Percentiles rank a stretch among this genome's conserved stretches.
Conservation (phyloP, 495 filamentous ascomycete species). For the Tuber aestivum region DNA sequence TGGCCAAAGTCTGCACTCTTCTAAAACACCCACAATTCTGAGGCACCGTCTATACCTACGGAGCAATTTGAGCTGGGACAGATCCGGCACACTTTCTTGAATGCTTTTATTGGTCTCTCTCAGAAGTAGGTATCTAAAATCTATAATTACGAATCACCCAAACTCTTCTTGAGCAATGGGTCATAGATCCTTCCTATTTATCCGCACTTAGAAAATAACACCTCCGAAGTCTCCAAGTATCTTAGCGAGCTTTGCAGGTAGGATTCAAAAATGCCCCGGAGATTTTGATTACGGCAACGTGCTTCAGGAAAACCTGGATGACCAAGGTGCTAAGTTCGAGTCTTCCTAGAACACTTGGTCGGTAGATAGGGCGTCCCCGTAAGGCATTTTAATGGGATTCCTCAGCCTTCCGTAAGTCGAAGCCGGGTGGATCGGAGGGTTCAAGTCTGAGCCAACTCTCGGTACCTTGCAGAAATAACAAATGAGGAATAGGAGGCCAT, state of each 20-base stretch:
- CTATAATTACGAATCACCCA: background rate
- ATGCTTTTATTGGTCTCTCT: fast-evolving
- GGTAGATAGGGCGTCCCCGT: background rate
- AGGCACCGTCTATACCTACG: background rate
- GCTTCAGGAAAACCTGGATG: background rate
- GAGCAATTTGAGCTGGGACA: background rate
- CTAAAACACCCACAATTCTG: background rate
- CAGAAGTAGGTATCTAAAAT: background rate
- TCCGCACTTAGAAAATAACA: background rate
- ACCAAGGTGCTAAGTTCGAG: background rate
- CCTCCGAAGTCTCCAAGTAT: background rate
- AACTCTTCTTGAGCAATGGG: background rate
- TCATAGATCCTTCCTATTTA: background rate
- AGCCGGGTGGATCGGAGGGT: background rate
- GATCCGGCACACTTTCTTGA: background rate
- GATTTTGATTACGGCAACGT: background rate
- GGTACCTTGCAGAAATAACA: background rate
- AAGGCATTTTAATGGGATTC: background rate
- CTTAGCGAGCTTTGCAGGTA: background rate
- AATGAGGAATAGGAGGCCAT: background rate
- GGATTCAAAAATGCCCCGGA: background rate
- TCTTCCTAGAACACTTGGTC: background rate
- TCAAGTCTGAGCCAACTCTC: background rate
- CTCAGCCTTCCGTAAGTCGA: background rate
- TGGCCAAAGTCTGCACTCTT: background rate